phyloP scores from a whole-genome alignment of 192 early-diverging fungal genomes.

The Podila clonocystis region DNA sequence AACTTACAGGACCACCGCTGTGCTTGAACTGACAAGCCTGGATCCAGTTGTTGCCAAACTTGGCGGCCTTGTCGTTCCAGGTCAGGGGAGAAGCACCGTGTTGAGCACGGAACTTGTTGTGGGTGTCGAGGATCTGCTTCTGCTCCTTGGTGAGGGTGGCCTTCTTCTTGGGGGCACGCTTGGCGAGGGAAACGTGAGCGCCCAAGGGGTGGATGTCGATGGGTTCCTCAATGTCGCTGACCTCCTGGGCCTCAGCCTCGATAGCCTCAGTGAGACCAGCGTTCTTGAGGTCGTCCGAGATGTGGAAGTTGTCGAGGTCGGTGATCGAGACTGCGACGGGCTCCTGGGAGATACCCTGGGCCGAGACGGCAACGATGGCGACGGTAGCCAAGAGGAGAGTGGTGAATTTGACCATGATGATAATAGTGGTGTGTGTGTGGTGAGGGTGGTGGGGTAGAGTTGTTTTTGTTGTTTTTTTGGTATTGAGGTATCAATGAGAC shows the following conservation, averaged over 20 bases:
- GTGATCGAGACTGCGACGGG: not conserved
- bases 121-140: slow-evolving; percentile 40
- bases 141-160: slow-evolving; percentile 19
- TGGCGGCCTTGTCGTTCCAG: slow-evolving; percentile 48
- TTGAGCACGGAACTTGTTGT: slow-evolving; percentile 52
- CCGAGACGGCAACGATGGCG: slow-evolving; percentile 30
- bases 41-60: slow-evolving; percentile 51
- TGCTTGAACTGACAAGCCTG: slow-evolving; percentile 55
- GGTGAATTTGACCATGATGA: slow-evolving; percentile 42
- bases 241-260: slow-evolving; percentile 5
- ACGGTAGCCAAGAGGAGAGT: slow-evolving; percentile 40
- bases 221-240: too few species aligned
- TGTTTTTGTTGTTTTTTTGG: not conserved
- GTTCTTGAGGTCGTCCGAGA: not conserved
- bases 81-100: slow-evolving; percentile 52
- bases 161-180: slow-evolving; percentile 24
- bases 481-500: slow-evolving; percentile 3
- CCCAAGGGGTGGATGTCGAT: slow-evolving; percentile 11
- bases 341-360: slow-evolving; percentile 12
- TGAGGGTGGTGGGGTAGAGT: not conserved
- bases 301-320: not conserved
- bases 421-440: not conserved
- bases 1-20: slow-evolving; percentile 34
- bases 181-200: slow-evolving; percentile 8
- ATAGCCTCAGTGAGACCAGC: not conserved